Base-by-base conservation (phyloP, 2,329 filamentous ascomycete genomes). In the Xylariales sp. region DNA sequence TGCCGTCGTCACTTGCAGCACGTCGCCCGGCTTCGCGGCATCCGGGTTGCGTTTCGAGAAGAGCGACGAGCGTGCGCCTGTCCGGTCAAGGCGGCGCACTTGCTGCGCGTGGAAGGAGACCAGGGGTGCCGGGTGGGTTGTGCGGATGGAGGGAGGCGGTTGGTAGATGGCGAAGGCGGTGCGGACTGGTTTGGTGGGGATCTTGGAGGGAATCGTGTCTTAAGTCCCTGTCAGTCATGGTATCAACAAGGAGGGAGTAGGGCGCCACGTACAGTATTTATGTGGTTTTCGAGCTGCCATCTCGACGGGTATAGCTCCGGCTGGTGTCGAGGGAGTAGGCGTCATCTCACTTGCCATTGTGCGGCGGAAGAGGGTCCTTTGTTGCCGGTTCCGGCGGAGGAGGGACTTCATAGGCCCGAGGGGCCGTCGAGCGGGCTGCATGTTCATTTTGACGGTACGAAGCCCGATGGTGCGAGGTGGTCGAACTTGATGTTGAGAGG, bases 1-100 rank as follows among this genome's bases (percentile, higher is more conserved):
- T 62, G 84, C 85, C 57, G 88, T 84, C 31, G 88, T 88, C 35
- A 96, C 87, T 55, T 94, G 88, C 25, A 98, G 75, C 50, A 98
- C 87, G 65, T 98, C 93, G 56, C 93, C 93, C 2, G 86, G 79
- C 55, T 85, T 84, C 42, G 84, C 88, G 55, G 82, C 78, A 62
- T 96, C 88, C 22, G 78, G 76, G 65, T 91, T 94, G 40, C 74
- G 66, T 52, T 78, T 79, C 51, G 82, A 79, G 71, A 98, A 96
- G 43, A 98, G 81, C 22, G 80, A 78, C 31, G 82, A 84, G 46
- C 91, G 86, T 39, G 85, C 82, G 37, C 89, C 89, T 1, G 82
- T 88, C 4, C 89, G 88, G 66, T 98, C 93, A 56, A 96, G 85
- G 31, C 75, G 64, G 29, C 74, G 60, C 57, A 95, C 75, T 67